These are phyloP conservation scores for Fusarium equiseti DNA, from an alignment of 2,329 filamentous ascomycete species.

Conservation along the genomic window DNA sequence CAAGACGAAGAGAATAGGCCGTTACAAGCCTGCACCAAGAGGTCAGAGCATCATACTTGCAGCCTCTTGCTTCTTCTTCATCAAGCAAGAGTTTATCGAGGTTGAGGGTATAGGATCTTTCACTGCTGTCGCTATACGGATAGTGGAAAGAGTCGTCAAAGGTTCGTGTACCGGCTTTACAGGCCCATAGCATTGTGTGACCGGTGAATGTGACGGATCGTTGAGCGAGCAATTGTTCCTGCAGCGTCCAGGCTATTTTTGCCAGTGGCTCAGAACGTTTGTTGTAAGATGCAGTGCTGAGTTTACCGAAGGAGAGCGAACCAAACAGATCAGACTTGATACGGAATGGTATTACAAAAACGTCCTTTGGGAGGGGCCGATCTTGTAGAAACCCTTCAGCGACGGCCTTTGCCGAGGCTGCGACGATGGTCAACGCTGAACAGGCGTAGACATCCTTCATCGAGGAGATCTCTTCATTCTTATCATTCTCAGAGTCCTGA, in stretches of 20 bases:
- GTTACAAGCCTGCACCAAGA: not conserved
- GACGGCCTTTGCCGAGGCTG: not conserved
- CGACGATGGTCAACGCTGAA: not conserved
- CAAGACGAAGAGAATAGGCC: not conserved
- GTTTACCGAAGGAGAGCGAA: not conserved
- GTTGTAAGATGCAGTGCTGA: not conserved
- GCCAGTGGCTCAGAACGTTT: not conserved
- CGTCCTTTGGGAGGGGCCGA: accelerated
- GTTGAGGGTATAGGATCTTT: not conserved
- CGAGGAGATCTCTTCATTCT: not conserved
- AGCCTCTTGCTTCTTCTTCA: not conserved
- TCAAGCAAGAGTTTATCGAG: not conserved
- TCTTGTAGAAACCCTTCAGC: not conserved
- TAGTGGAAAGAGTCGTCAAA: not conserved
- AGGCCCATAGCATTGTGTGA: not conserved
- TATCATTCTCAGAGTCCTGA: not conserved
- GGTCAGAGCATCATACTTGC: not conserved
- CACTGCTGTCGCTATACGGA: not conserved
- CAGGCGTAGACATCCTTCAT: not conserved
- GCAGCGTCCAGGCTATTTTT: not conserved
- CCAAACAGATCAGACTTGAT: not conserved
- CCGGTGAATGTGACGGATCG: not conserved
- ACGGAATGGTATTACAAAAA: not conserved
- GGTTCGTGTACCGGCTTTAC: not conserved
- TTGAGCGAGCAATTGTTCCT: not conserved